Evolutionary conservation across 176 grass and related monocot species (phyloP).

Genomic region (sorghum (Sorghum bicolor)): DNA sequence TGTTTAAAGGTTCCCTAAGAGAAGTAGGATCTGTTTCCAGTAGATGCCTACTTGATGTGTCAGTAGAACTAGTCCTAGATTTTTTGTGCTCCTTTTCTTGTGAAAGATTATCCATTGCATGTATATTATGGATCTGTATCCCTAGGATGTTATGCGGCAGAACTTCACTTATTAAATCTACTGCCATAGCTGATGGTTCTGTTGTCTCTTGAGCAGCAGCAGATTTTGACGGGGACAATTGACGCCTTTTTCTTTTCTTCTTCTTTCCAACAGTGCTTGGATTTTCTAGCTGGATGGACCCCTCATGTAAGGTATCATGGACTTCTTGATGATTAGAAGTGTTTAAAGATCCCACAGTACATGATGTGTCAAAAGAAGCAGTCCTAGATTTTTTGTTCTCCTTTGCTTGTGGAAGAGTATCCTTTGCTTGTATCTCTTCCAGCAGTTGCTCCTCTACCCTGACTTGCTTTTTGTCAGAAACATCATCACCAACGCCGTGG

Average conservation of each 20-base stretch:
- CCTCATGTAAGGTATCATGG: slow-evolving; percentile 1
- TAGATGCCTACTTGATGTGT: not conserved
- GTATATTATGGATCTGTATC: no score
- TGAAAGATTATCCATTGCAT: not conserved
- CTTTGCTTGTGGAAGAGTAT: slow-evolving; percentile 20
- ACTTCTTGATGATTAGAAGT: slow-evolving; percentile 26
- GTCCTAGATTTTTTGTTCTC: slow-evolving; percentile 19
- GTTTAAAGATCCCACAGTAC: slow-evolving; percentile 11
- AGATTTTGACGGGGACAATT: slow-evolving; percentile 16
- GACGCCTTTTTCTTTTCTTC: slow-evolving; percentile 56
- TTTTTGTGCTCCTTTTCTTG: slow-evolving; percentile 26
- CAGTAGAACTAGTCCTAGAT: slow-evolving; percentile 14
- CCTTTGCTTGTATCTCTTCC: slow-evolving; percentile 5
- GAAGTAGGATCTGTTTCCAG: slow-evolving; percentile 6
- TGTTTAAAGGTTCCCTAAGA: slow-evolving; percentile 10
- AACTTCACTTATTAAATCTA: slow-evolving; percentile 27
- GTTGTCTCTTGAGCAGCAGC: slow-evolving; percentile 22
- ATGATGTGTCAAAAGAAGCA: slow-evolving; percentile 6
- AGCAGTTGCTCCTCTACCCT: not conserved
- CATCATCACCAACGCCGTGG: not conserved
- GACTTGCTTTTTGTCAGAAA: slow-evolving; percentile 24
- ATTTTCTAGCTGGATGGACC: slow-evolving; percentile 29
- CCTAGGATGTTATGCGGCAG: slow-evolving; percentile 4
- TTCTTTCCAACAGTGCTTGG: slow-evolving; percentile 45
- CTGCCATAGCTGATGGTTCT: slow-evolving; percentile 17